Evolutionary conservation across 306 rosid genomes (phyloP).

Genomic region (Cicer chorassanicum): DNA sequence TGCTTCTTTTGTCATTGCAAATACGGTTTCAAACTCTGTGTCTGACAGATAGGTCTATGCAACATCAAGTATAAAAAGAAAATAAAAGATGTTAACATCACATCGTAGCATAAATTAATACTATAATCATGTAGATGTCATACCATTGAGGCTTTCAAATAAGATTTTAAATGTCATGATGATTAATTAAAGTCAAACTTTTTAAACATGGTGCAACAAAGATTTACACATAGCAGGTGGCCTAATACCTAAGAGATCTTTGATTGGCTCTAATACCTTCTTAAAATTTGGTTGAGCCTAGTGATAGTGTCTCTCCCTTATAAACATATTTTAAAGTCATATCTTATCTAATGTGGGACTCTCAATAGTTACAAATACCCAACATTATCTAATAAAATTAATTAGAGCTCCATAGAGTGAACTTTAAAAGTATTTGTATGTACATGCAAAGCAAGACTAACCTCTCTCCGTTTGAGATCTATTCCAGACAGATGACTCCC

Average conservation of each 20-base stretch:
- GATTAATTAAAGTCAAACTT: no score
- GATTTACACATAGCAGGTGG: no score
- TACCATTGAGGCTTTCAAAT: slow-evolving; percentile 9
- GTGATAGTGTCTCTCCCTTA: no score
- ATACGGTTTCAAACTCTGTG: slow-evolving; percentile 70
- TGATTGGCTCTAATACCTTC: no score
- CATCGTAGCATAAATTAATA: background rate
- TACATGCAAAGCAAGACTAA: slow-evolving; percentile 47
- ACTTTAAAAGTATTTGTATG: background rate
- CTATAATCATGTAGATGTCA: slow-evolving; percentile 7
- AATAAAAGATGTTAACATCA: slow-evolving; percentile 40
- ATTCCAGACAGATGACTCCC: slow-evolving; percentile 81
- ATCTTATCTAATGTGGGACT: background rate
- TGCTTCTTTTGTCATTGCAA: slow-evolving; percentile 78
- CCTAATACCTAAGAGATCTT: no score
- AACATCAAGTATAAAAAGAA: slow-evolving; percentile 41
- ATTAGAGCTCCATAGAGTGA: background rate
- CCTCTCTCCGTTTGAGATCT: slow-evolving; percentile 93
- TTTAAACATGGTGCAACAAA: no score
- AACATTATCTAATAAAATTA: background rate
- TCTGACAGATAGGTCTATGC: slow-evolving; percentile 86
- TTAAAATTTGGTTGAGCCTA: no score
- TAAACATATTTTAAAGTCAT: no score
- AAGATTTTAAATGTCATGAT: no score
- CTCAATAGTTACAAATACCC: slow-evolving; percentile 11